Evolutionary conservation across 2,329 filamentous ascomycete genomes (phyloP), one percentile per base, ranked within the genome.

Genomic region (Alternaria incomplexa): DNA sequence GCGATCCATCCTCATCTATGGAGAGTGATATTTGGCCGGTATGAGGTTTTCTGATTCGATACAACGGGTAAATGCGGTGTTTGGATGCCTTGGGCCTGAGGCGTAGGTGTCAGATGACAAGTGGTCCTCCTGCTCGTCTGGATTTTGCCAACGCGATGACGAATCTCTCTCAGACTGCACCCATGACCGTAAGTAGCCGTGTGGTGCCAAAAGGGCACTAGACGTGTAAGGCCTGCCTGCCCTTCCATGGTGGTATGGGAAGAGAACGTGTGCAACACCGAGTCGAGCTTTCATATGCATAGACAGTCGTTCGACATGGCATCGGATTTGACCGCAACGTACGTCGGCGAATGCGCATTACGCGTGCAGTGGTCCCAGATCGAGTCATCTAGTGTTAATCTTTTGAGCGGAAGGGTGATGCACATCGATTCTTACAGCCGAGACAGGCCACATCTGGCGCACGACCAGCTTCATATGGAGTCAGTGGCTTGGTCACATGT

Each of bases 81-180:
- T 50, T 43, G 46, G 22, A 53, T 6, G 12, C 13, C 43, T 48
- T 25, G 30, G 15, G 23, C 50, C 23, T 54, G 43, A 44, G 48
- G 32, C 32, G 17, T 50, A 45, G 54, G 47, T 25, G 56, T 56
- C 51, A 48, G 44, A 47, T 47, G 62, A 64, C 36, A 47, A 30
- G 51, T 12, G 36, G 25, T 36, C 25, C 40, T 36, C 25, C 40
- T 44, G 15, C 22, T 40, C 30, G 15, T 32, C 20, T 43, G 23
- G n/a, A n/a, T 57, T 43, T 45, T 64, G 17, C 61, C 30, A 20
- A 48, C 13, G 46, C 20, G 48, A 51, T 51, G 28, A 45, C 22
- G 17, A 36, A 32, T 51, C 44, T 54, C 13, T 46, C 36, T 55
- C 43, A 47, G 26, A 40, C 22, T 43, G 22, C 26, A 15, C 11